A percentile compares a stretch with the other conserved stretches of the same genome.
Conservation (phyloP, 768 basidiomycete species). For the Mycena vitilis region DNA sequence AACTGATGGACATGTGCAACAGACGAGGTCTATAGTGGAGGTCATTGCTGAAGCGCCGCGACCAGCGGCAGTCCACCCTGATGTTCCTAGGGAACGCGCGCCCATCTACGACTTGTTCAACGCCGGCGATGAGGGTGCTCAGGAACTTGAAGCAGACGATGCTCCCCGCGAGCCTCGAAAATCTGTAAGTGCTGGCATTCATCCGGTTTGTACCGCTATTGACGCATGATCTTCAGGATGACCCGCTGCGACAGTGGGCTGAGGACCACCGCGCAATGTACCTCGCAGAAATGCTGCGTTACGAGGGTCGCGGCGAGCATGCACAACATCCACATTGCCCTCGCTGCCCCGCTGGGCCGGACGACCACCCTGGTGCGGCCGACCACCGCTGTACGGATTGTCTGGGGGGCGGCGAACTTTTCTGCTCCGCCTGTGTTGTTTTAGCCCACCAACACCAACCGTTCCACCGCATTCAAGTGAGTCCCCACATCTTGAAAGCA, state of each 20-base stretch:
- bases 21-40: neutral
- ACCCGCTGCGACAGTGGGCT: slow-evolving; percentile 8
- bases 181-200: neutral
- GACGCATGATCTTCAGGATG: neutral
- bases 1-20: neutral
- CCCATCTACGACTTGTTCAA: neutral
- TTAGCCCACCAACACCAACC: slow-evolving; percentile 10
- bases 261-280: slow-evolving; percentile 16
- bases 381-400: slow-evolving; percentile 27
- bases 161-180: neutral
- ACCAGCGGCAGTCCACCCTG: neutral
- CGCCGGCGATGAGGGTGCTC: neutral
- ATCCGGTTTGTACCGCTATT: neutral
- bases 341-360: neutral
- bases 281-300: slow-evolving; percentile 32
- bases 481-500: neutral
- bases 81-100: neutral
- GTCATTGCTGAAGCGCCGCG: neutral
- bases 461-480: slow-evolving; percentile 32
- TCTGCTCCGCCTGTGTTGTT: slow-evolving; percentile 21
- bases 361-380: neutral
- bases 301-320: slow-evolving; percentile 19
- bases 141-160: neutral
- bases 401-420: neutral
- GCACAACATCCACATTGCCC: neutral